Base-by-base conservation (phyloP, 2,329 filamentous ascomycete genomes). In the Neonectria neomacrospora region DNA sequence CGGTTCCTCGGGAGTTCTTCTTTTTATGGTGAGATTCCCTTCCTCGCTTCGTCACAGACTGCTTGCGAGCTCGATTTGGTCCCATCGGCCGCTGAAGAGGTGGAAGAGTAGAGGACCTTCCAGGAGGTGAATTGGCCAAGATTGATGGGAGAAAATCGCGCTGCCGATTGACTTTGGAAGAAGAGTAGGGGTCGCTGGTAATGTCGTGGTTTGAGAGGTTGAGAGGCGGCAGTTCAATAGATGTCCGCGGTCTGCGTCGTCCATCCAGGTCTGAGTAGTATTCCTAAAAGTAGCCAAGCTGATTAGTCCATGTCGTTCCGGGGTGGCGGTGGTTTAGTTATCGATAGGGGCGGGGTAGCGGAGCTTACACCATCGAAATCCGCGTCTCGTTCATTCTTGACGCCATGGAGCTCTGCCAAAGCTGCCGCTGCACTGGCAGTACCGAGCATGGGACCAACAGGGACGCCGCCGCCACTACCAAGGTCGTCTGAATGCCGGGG, bases 71-170 rank as follows among this genome's bases (percentile, higher is more conserved):
- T 59, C 94, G 86, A 58, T 85, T 89, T 22, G 88, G 85, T 42
- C 91, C 92, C 41, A 92, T 82, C 44, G 89, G 86, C 63, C 92
- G 86, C 70, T 96, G 92, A 54, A 95, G 86, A 3, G 94, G 93
- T 28, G 94, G 94, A 23, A 97, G 84, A 1, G 94, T 97, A 1
- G 94, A 94, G 14, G 94, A 96, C 66, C 94, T 91, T 58, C 91
- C 93, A 7, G 93, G 91, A 1, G 94, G 94, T 10, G 94, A 97
- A 64, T 90, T 90, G 55, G 88, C 86, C 39, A 97, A 81, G 61
- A 96, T 92, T 1, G 93, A 97, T 1, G 94, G 93, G 7, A 97
- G 85, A 54, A 96, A 84, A 71, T 95, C 92, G 73, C 91, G 87
- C 61, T 87, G 89, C 69, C 88, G 86, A 67, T 81, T 80, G 42